Conservation (phyloP, 2,329 filamentous ascomycete species). For the Apiospora kogelbergensis region DNA sequence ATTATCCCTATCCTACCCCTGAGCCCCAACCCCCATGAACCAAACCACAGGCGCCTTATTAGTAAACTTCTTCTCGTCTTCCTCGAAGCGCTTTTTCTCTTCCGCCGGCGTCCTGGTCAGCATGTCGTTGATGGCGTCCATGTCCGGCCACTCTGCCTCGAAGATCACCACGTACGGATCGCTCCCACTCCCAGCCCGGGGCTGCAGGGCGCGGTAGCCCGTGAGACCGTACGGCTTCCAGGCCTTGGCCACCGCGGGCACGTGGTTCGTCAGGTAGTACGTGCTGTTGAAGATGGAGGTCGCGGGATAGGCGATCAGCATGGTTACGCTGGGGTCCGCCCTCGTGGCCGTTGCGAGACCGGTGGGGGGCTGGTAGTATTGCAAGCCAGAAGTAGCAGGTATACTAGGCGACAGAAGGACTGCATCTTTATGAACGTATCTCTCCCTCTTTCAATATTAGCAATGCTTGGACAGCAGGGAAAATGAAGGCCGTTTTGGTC, state of each 20-base stretch:
- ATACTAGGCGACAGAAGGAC: neutral
- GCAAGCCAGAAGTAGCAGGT: neutral
- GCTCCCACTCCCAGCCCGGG: neutral
- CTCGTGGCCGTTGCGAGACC: neutral
- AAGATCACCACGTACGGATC: conserved; percentile 16
- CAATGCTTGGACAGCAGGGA: too few relatives aligned
- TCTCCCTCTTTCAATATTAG: too few relatives aligned
- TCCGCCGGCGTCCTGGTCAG: conserved; percentile 16
- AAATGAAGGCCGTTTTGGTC: too few relatives aligned
- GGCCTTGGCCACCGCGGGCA: conserved; percentile 14
- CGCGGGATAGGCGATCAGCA: conserved; percentile 21
- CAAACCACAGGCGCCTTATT: conserved; percentile 18
- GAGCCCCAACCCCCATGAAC: conserved; percentile 18
- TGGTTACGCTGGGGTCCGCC: conserved; percentile 7
- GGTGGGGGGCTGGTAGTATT: neutral
- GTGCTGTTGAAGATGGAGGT: conserved; percentile 17
- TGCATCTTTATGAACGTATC: neutral
- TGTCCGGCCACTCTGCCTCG: conserved; percentile 20
- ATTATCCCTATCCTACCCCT: conserved; percentile 20
- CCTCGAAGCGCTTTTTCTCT: conserved; percentile 12
- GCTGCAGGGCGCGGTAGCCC: conserved; percentile 11
- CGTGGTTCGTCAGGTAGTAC: conserved; percentile 20
- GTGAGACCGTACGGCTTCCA: conserved; percentile 19
- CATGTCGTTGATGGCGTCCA: conserved; percentile 16
- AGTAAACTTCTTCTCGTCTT: conserved; percentile 22